Evolutionary conservation across 2,329 filamentous ascomycete species (phyloP).

Genomic region (Akanthomyces uredinophilus): DNA sequence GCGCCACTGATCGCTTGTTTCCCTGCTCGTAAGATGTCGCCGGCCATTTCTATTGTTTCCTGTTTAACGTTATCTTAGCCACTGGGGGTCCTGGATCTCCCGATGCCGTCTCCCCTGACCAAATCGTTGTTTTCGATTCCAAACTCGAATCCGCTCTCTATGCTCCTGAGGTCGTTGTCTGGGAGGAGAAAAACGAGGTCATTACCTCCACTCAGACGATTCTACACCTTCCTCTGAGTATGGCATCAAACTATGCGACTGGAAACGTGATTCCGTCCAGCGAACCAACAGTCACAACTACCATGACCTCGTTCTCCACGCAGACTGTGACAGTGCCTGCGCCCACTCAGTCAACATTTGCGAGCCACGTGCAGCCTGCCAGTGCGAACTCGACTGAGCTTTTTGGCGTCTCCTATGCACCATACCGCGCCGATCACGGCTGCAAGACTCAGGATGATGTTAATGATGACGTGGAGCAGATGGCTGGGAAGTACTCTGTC

Average conservation of each 20-base stretch:
- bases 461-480: constrained; percentile 55
- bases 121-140: constrained; percentile 32
- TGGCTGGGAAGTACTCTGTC: constrained; percentile 50
- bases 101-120: constrained; percentile 32
- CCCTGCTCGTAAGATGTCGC: constrained; percentile 21
- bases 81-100: constrained; percentile 23
- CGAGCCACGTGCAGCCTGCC: background rate
- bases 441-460: constrained; percentile 66
- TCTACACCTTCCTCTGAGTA: constrained; percentile 17
- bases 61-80: background rate
- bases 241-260: constrained; percentile 4
- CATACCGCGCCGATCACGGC: constrained; percentile 44
- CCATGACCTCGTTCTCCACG: constrained; percentile 7
- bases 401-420: constrained; percentile 45
- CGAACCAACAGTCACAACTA: background rate
- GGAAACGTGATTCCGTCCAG: background rate
- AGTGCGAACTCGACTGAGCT: constrained; percentile 18
- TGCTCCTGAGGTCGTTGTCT: constrained; percentile 49
- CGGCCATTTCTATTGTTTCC: too few relatives aligned
- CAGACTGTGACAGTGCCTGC: constrained; percentile 9
- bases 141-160: constrained; percentile 36
- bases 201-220: constrained; percentile 38
- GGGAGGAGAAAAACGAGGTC: constrained; percentile 54
- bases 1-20: constrained; percentile 19
- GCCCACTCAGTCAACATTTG: background rate